A percentile compares a stretch with the other conserved stretches of the same genome.
phyloP scores from a whole-genome alignment of 495 filamentous ascomycete genomes.

The Aspergillus taichungensis region DNA sequence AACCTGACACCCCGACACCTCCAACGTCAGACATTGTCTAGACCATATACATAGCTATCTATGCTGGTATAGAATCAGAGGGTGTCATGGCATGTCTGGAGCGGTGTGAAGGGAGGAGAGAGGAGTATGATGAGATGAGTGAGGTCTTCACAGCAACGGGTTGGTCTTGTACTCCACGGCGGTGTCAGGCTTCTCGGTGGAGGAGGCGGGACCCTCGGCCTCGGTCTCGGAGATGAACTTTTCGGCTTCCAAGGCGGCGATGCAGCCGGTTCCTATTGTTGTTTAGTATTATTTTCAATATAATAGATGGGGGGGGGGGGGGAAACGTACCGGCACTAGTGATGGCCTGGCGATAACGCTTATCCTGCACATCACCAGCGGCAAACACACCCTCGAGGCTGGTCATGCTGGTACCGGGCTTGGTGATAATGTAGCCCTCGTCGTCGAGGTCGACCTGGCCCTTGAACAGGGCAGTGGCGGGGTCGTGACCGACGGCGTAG shows the following conservation, averaged over 20 bases:
- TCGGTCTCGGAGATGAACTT: slow-evolving; percentile 78
- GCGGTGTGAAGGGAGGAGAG: not conserved
- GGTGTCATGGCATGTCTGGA: slow-evolving; percentile 7
- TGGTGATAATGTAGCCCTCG: slow-evolving; percentile 83
- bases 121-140: not conserved
- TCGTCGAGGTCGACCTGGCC: slow-evolving; percentile 77
- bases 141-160: slow-evolving; percentile 47
- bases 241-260: slow-evolving; percentile 91
- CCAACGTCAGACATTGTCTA: too few species aligned
- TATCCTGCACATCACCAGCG: slow-evolving; percentile 96
- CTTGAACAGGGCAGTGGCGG: slow-evolving; percentile 79
- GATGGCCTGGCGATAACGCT: slow-evolving; percentile 94
- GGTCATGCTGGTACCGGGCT: slow-evolving; percentile 81
- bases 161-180: slow-evolving; percentile 54
- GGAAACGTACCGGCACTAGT: slow-evolving; percentile 80
- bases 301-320: not conserved
- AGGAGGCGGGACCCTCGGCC: slow-evolving; percentile 24
- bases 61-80: not conserved
- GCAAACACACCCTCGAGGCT: slow-evolving; percentile 91
- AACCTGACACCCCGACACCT: too few species aligned
- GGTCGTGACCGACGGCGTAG: slow-evolving; percentile 96
- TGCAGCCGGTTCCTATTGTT: slow-evolving; percentile 74
- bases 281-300: slow-evolving; percentile 7
- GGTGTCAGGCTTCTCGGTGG: slow-evolving; percentile 18
- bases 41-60: slow-evolving; percentile 7